Conservation (phyloP, 106 monocot species). For the Dioscorea alata region DNA sequence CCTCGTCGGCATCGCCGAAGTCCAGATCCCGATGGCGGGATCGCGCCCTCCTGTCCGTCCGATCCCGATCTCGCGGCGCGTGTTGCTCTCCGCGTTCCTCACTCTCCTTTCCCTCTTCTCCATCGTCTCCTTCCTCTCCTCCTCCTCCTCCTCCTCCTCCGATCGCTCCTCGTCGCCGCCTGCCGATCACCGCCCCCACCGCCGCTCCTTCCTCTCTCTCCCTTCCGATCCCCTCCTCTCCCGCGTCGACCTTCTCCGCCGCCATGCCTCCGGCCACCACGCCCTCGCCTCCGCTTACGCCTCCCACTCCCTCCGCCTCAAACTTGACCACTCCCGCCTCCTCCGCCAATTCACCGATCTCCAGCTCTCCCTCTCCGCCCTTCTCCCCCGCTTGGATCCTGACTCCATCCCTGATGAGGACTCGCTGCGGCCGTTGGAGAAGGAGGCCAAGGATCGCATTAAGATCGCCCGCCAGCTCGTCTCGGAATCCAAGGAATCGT, state of each 20-base stretch:
- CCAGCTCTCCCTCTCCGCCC: constrained; percentile 37
- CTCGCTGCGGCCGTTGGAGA: constrained; percentile 51
- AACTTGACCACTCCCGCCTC: constrained; percentile 57
- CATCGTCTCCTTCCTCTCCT: constrained; percentile 21
- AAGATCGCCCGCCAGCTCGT: constrained; percentile 66
- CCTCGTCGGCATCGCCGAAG: no score
- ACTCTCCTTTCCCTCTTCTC: constrained; percentile 1
- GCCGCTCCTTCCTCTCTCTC: constrained; percentile 32
- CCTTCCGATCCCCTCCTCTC: constrained; percentile 38
- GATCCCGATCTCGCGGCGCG: constrained; percentile 22
- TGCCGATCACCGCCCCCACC: constrained; percentile 1
- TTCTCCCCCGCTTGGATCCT: constrained; percentile 23
- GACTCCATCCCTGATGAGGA: constrained; percentile 33
- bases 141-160: constrained; percentile 12
- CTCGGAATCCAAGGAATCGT: constrained; percentile 75
- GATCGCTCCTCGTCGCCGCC: constrained; percentile 3
- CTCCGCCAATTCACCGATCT: constrained; percentile 43
- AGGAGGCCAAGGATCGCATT: constrained; percentile 72
- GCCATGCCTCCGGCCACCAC: constrained; percentile 70
- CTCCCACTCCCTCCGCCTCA: constrained; percentile 63
- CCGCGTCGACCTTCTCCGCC: constrained; percentile 51
- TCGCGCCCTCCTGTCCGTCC: background rate
- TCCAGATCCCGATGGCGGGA: no score
- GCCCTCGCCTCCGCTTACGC: constrained; percentile 77
- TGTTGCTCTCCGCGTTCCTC: constrained; percentile 10